Evolutionary conservation across 2,329 filamentous ascomycete species (phyloP).

Genomic region (Epichloe typhina): DNA sequence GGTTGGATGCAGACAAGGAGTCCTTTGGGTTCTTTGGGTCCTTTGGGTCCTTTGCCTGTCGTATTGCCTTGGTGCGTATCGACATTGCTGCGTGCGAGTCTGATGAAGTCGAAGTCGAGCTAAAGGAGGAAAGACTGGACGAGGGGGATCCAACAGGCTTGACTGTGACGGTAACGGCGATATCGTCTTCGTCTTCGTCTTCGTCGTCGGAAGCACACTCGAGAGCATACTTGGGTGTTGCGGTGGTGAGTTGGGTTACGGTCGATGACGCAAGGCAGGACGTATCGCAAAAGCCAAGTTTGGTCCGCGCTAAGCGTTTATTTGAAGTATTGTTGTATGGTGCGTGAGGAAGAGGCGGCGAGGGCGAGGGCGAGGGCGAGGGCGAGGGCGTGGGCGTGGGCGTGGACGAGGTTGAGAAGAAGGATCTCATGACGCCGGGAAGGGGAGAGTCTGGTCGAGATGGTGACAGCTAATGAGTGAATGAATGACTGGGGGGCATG

Average conservation of each 20-base stretch:
- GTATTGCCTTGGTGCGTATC: constrained; percentile 20
- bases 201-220: neutral
- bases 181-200: neutral
- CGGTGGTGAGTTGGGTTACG: neutral
- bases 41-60: constrained; percentile 12
- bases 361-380: neutral
- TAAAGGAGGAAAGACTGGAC: constrained; percentile 1
- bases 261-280: neutral
- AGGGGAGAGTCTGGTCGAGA: neutral
- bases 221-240: constrained; percentile 4
- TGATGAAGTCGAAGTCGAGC: constrained; percentile 8
- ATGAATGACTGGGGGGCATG: constrained; percentile 1
- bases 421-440: constrained; percentile 6
- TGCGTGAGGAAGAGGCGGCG: neutral
- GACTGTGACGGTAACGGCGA: constrained; percentile 1
- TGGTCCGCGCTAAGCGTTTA: neutral
- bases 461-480: neutral
- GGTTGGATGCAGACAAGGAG: constrained; percentile 14
- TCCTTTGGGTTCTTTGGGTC: too few species aligned
- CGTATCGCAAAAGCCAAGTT: neutral
- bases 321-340: neutral
- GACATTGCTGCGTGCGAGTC: constrained; percentile 19
- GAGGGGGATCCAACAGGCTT: neutral
- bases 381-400: neutral
- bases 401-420: constrained; percentile 5